Base-by-base conservation (phyloP, 2,329 filamentous ascomycete species). In the Penicillium digitatum region DNA sequence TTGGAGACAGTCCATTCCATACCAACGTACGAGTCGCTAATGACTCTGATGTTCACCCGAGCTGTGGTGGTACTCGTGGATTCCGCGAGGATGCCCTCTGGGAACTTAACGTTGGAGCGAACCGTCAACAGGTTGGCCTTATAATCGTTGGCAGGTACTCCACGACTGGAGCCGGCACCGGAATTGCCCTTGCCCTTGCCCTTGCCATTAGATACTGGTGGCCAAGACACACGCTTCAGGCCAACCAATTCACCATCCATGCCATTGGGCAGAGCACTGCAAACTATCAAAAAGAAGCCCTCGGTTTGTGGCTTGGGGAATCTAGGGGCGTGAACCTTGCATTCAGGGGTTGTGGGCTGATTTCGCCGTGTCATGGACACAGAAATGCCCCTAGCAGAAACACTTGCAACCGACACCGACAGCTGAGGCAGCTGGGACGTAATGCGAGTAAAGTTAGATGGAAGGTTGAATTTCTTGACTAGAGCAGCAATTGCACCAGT, bases 221-320 rank as follows among this genome's bases (percentile, higher is more conserved):
- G 75, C 92, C 94, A 97, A 1, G 86, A 87, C 0, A 94, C 83
- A 29, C 94, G 81, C 80, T 96, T 97, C 59, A 99, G 79, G 3
- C 88, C 93, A 4, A 96, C 74, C 37, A 97, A 81, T 63, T 96
- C 90, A 56, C 93, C 90, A 7, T 76, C 81, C 0, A 77, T 77
- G 2, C 82, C 65, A 46, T 68, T 66, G 0, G 67, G 48, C 5
- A 62, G 61, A 35, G 67, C 59, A 32, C 62, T 65, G 7, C 85
- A 87, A 0, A 95, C 81, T 22, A 97, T 69, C 14, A 94, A 83
- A 72, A 99, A 97, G 82, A 87, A 97, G 0, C 92, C 92, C 68
- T 99, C 94, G 0, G 86, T 94, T 73, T 99, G 94, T 16, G 91
- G 86, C 74, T 99, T 99, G 1, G 93, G 93, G 75, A 95, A 97